Evolutionary conservation across 352 stramenopile species (phyloP).

Genomic region (Pilasporangium apinafurcum): DNA sequence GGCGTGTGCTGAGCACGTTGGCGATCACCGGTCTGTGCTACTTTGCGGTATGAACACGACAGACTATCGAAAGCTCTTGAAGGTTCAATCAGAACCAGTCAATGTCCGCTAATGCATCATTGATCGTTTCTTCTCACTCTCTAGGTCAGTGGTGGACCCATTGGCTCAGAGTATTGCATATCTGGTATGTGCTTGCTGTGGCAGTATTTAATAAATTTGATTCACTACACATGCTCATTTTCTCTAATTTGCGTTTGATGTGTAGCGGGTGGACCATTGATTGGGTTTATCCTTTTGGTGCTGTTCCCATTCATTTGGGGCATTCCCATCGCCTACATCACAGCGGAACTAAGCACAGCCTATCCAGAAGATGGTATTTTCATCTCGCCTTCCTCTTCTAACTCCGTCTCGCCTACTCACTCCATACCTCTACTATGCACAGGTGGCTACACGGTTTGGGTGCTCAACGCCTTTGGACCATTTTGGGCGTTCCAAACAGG

Average conservation of each 20-base stretch:
- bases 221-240: neutral
- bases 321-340: slow-evolving; percentile 89
- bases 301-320: slow-evolving; percentile 88
- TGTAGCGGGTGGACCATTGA: slow-evolving; percentile 37
- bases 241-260: neutral
- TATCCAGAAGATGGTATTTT: slow-evolving; percentile 73
- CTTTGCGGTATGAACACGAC: slow-evolving; percentile 23
- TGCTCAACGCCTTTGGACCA: slow-evolving; percentile 85
- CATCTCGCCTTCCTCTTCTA: too few relatives aligned
- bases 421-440: too few relatives aligned
- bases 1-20: slow-evolving; percentile 46
- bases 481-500: slow-evolving; percentile 84
- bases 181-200: slow-evolving; percentile 15
- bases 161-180: slow-evolving; percentile 36
- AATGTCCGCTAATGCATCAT: too few relatives aligned
- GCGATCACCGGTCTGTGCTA: slow-evolving; percentile 54
- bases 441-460: slow-evolving; percentile 86
- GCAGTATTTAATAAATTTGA: neutral
- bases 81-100: neutral
- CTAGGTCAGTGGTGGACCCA: slow-evolving; percentile 28
- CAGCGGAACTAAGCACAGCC: slow-evolving; percentile 85
- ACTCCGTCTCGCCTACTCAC: too few relatives aligned
- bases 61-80: neutral
- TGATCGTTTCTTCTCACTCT: too few relatives aligned
- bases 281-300: slow-evolving; percentile 83